Evolutionary conservation across 2,329 filamentous ascomycete genomes (phyloP), one percentile per base, ranked within the genome.

Genomic region (Neonectria coccinea): DNA sequence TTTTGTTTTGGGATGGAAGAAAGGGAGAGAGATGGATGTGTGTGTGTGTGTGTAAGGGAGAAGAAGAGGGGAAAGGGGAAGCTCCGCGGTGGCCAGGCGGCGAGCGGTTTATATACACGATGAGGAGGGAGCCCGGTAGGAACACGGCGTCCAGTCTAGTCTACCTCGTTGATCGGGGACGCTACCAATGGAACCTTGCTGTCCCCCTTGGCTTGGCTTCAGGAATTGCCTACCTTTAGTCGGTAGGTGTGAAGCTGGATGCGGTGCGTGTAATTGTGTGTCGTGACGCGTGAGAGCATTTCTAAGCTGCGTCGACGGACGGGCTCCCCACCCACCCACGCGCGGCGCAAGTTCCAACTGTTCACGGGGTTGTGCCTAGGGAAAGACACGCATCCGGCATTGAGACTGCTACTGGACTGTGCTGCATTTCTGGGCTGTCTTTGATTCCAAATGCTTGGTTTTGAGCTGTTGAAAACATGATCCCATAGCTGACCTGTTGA

Each of bases 261-360:
- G 39, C 39, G 25, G 25, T 25, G 25, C 25, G 25, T 25, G 47
- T 12, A 18, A 9, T 41, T 33, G 54, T 36, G 16, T 39, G 36
- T 39, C 36, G 16, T 16, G 16, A 39, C 36, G 44, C 44, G 44
- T 27, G 20, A n/a, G 47, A 52, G 36, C 36, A 39, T 59, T 59
- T 47, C 56, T 59, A 59, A 59, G 56, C 56, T 51, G 31, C 44
- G 20, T 22, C 44, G 44, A 47, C 25, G 25, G 25, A 25, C 25
- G 5, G 25, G 25, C 25, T 25, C 25, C 25, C 25, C 25, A 16
- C 20, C 44, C 44, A 39, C 14, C 36, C 14, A 25, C 20, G 10
- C 42, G 39, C 16, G 39, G n/a, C n/a, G 39, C 39, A 20, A 8
- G 39, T 42, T 42, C 39, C 39, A 18, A 20, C 6, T 20, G 39